Evolutionary conservation across 306 rosid species (phyloP).

Genomic region (Trifolium fragiferum): DNA sequence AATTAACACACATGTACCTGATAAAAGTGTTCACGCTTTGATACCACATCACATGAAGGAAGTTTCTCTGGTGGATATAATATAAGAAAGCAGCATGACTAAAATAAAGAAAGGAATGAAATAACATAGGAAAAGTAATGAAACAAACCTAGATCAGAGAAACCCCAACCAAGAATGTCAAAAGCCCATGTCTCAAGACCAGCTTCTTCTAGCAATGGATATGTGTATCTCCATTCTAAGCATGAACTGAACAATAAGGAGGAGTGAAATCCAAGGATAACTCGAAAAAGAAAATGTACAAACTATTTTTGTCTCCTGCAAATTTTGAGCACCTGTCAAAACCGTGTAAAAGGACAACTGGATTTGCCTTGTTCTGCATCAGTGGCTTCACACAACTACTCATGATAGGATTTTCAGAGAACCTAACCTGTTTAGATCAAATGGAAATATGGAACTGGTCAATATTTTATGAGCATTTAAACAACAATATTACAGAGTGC

Average conservation of each 20-base stretch:
- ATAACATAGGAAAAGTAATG: constrained; percentile 23
- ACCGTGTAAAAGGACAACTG: constrained; percentile 90
- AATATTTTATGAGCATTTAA: neutral
- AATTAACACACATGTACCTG: constrained; percentile 57
- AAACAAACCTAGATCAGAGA: constrained; percentile 86
- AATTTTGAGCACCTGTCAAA: constrained; percentile 77
- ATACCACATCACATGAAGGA: constrained; percentile 70
- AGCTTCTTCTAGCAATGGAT: constrained; percentile 84
- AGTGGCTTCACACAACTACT: constrained; percentile 87
- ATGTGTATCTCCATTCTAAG: constrained; percentile 89
- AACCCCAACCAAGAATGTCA: constrained; percentile 99
- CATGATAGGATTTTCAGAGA: constrained; percentile 66
- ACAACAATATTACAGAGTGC: neutral
- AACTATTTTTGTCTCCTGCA: constrained; percentile 26
- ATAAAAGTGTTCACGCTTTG: constrained; percentile 83
- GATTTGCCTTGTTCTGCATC: constrained; percentile 59
- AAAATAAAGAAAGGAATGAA: constrained; percentile 23
- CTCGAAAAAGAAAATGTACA: constrained; percentile 23
- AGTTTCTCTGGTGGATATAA: constrained; percentile 61
- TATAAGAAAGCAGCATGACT: neutral
- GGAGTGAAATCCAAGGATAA: constrained; percentile 44
- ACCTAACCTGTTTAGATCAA: constrained; percentile 57
- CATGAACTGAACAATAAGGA: constrained; percentile 82
- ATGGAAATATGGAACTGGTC: constrained; percentile 37
- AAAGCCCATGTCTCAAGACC: constrained; percentile 93